Conservation (phyloP, 805 yeast genomes). For the Tetrapisispora namnaoensis region DNA sequence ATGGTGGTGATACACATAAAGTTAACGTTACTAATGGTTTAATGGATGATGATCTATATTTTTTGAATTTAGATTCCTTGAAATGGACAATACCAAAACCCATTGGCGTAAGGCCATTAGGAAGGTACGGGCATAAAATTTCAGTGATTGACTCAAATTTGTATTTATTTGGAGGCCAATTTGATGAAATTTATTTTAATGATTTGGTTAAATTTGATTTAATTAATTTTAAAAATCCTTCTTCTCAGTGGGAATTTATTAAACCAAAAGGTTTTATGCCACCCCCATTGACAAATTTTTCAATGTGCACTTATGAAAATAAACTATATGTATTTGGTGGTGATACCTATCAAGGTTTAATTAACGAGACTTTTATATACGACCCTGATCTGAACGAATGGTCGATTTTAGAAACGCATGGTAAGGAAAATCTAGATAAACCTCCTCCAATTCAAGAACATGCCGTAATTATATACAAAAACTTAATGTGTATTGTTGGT, state of each 20-base stretch:
- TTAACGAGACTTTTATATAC: slow-evolving; percentile 70
- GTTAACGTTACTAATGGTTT: slow-evolving; percentile 59
- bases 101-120: slow-evolving; percentile 67
- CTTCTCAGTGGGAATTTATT: slow-evolving; percentile 74
- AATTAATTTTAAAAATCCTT: slow-evolving; percentile 72
- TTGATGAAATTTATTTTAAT: slow-evolving; percentile 70
- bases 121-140: slow-evolving; percentile 90
- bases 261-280: slow-evolving; percentile 39
- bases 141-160: slow-evolving; percentile 64
- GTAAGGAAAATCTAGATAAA: slow-evolving; percentile 13
- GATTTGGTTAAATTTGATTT: slow-evolving; percentile 83
- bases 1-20: slow-evolving; percentile 91
- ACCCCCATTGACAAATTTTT: slow-evolving; percentile 84
- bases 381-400: slow-evolving; percentile 63
- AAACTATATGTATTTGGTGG: slow-evolving; percentile 90
- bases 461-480: slow-evolving; percentile 72
- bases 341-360: slow-evolving; percentile 60
- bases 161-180: slow-evolving; percentile 90
- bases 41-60: slow-evolving; percentile 82
- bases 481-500: slow-evolving; percentile 76
- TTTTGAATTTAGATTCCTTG: slow-evolving; percentile 67
- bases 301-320: slow-evolving; percentile 72
- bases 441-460: slow-evolving; percentile 93
- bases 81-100: slow-evolving; percentile 77
- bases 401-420: slow-evolving; percentile 53